Evolutionary conservation across 2,329 filamentous ascomycete genomes (phyloP).

Genomic region (Fusarium staphyleae): DNA sequence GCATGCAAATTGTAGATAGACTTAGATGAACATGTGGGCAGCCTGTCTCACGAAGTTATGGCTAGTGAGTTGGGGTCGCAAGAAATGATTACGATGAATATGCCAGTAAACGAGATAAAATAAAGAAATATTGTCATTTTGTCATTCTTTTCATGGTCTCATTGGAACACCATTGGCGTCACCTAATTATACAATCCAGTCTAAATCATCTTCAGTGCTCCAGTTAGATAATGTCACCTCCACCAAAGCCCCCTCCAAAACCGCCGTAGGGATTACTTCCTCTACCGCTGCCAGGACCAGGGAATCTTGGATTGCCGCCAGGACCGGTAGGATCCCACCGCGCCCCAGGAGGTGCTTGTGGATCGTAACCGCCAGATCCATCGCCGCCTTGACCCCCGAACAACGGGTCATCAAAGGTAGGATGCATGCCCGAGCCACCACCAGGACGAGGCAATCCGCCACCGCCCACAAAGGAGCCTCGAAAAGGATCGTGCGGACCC

Average conservation of each 20-base stretch:
- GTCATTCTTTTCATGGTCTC: slow-evolving; percentile 24
- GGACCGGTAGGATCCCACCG: slow-evolving; percentile 89
- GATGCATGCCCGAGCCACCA: slow-evolving; percentile 86
- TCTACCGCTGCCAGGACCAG: slow-evolving; percentile 52
- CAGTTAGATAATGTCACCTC: slow-evolving; percentile 44
- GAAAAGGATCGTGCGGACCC: slow-evolving; percentile 83
- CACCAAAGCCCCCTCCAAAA: slow-evolving; percentile 47
- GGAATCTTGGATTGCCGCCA: slow-evolving; percentile 59
- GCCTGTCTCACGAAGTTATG: slow-evolving; percentile 3
- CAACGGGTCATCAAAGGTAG: slow-evolving; percentile 90
- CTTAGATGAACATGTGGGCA: slow-evolving; percentile 22
- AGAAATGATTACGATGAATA: slow-evolving; percentile 1
- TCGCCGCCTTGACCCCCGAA: slow-evolving; percentile 62
- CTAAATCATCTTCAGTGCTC: no score
- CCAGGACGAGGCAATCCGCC: slow-evolving; percentile 65
- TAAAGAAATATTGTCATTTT: not conserved
- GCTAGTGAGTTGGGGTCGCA: not conserved
- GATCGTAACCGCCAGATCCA: slow-evolving; percentile 54
- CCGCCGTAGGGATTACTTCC: slow-evolving; percentile 51
- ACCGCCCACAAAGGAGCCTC: slow-evolving; percentile 66
- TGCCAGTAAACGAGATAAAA: slow-evolving; percentile 1
- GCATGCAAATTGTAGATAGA: slow-evolving; percentile 36
- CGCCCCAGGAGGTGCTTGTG: slow-evolving; percentile 84
- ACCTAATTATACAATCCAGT: slow-evolving; percentile 13
- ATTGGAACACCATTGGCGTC: slow-evolving; percentile 1